phyloP scores from a whole-genome alignment of 345 rosid genomes.

The Anastatica hierochuntica region DNA sequence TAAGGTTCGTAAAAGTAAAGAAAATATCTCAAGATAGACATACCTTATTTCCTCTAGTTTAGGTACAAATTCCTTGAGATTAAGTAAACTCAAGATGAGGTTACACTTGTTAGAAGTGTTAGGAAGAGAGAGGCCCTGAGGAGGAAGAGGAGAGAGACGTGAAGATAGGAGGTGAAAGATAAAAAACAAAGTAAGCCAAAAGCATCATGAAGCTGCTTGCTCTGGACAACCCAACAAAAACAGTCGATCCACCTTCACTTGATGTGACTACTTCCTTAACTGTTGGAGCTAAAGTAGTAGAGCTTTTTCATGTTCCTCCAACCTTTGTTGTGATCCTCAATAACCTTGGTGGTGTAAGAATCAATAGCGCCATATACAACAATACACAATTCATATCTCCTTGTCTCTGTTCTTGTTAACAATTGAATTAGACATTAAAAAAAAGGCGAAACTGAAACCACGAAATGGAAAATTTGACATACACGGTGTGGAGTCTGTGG shows the following conservation, averaged over 20 bases:
- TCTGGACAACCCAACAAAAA: slow-evolving; percentile 55
- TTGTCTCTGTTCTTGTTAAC: slow-evolving; percentile 50
- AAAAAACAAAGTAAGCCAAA: slow-evolving; percentile 60
- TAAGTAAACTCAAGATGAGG: no score
- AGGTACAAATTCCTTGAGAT: no score
- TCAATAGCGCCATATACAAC: slow-evolving; percentile 59
- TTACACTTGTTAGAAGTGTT: no score
- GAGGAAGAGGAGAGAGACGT: slow-evolving; percentile 21
- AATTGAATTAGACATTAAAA: no score
- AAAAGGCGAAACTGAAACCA: no score
- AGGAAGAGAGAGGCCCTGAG: slow-evolving; percentile 6
- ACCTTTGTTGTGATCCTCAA: slow-evolving; percentile 30
- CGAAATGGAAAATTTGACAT: slow-evolving; percentile 7
- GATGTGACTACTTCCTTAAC: no score
- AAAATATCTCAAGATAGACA: no score
- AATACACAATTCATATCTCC: slow-evolving; percentile 74
- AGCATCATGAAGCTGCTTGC: slow-evolving; percentile 82
- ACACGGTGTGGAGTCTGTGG: slow-evolving; percentile 68
- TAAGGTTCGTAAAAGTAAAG: no score
- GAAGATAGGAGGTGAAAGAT: slow-evolving; percentile 81
- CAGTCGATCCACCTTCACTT: slow-evolving; percentile 2
- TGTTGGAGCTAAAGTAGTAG: no score
- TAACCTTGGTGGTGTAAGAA: slow-evolving; percentile 66
- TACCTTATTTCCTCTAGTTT: no score
- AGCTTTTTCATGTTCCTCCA: no score